Conservation (phyloP, 2,329 filamentous ascomycete species). For the Aspergillus fumigatus region DNA sequence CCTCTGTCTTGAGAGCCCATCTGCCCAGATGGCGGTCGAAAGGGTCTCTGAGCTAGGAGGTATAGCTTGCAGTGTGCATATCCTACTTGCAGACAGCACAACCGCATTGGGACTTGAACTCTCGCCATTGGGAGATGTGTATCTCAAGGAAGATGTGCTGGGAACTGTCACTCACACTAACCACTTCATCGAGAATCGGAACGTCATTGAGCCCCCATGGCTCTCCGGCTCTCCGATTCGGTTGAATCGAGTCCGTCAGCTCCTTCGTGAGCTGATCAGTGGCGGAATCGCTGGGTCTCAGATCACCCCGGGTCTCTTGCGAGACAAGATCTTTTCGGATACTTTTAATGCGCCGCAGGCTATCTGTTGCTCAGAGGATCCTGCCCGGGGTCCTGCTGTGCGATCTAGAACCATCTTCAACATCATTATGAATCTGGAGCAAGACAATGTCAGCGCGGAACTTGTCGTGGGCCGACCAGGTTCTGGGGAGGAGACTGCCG, state of each 20-base stretch:
- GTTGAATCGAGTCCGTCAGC: slow-evolving; percentile 21
- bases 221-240: slow-evolving; percentile 30
- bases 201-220: slow-evolving; percentile 31
- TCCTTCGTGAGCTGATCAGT: slow-evolving; percentile 21
- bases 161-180: slow-evolving; percentile 43
- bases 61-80: slow-evolving; percentile 53
- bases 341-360: slow-evolving; percentile 31
- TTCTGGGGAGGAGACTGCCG: slow-evolving; percentile 22
- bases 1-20: slow-evolving; percentile 49
- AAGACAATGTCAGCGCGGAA: slow-evolving; percentile 24
- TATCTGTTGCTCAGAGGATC: slow-evolving; percentile 33
- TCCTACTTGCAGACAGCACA: slow-evolving; percentile 48
- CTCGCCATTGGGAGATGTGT: slow-evolving; percentile 25
- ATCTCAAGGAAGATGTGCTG: slow-evolving; percentile 31
- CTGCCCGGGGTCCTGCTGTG: slow-evolving; percentile 19
- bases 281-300: slow-evolving; percentile 17
- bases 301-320: slow-evolving; percentile 20
- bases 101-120: slow-evolving; percentile 25
- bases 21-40: slow-evolving; percentile 44
- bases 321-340: slow-evolving; percentile 34
- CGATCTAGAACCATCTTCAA: slow-evolving; percentile 34
- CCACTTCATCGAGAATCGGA: slow-evolving; percentile 36
- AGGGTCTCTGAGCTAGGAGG: slow-evolving; percentile 45
- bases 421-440: slow-evolving; percentile 32
- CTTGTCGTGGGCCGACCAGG: slow-evolving; percentile 31